These are phyloP conservation scores for Plectosphaerella sp. DNA, from an alignment of 2,329 filamentous ascomycete species.

Conservation along the genomic window DNA sequence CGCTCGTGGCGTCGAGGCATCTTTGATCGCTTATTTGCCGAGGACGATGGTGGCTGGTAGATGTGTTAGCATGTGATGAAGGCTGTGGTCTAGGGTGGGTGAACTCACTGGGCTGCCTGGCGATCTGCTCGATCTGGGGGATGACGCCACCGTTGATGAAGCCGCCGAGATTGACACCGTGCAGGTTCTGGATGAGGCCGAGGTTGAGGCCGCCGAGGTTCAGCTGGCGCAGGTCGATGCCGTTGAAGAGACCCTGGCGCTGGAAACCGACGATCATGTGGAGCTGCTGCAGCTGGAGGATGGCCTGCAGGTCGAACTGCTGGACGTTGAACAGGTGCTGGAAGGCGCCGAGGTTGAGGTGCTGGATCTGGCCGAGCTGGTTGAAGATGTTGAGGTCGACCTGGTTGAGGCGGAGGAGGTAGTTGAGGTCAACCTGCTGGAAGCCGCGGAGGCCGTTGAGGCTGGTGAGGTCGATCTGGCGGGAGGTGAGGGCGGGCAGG, in stretches of 20 bases:
- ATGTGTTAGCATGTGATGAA: not conserved
- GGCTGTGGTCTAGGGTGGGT: not conserved
- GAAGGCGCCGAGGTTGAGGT: conserved; percentile 37
- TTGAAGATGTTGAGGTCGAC: conserved; percentile 38
- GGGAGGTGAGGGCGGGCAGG: conserved; percentile 29
- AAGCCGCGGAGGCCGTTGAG: conserved; percentile 36
- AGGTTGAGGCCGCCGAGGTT: conserved; percentile 21
- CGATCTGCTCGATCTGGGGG: conserved; percentile 22
- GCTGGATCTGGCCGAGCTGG: conserved; percentile 24
- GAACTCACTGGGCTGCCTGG: conserved; percentile 15
- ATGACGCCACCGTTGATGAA: conserved; percentile 20
- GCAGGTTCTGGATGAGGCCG: conserved; percentile 21
- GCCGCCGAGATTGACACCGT: conserved; percentile 19
- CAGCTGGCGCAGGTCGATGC: conserved; percentile 20
- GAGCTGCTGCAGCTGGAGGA: conserved; percentile 36
- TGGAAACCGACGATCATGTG: conserved; percentile 30
- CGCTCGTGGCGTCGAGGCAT: not conserved
- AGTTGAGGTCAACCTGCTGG: conserved; percentile 34
- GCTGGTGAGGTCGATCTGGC: conserved; percentile 29
- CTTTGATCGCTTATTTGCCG: not conserved
- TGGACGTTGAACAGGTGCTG: conserved; percentile 33
- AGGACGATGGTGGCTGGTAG: conserved; percentile 1
- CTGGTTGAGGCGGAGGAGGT: conserved; percentile 41
- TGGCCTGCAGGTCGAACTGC: conserved; percentile 33
- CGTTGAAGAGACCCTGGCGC: conserved; percentile 23